Conservation (phyloP, 2,329 filamentous ascomycete genomes). For the Zymoseptoria crescenta region DNA sequence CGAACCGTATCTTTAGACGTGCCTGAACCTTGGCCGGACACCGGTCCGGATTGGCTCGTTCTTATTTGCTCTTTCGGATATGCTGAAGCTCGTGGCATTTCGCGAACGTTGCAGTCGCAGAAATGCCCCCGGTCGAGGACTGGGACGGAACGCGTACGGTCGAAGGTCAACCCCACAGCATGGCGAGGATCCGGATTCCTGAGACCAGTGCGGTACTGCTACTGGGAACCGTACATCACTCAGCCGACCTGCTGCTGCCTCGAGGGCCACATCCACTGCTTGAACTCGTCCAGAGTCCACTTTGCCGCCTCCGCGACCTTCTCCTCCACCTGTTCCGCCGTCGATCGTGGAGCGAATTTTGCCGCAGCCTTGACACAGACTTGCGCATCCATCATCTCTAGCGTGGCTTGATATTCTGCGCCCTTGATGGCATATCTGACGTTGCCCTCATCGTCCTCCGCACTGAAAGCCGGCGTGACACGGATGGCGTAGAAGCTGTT, state of each 20-base stretch:
- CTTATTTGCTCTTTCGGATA: too few species aligned
- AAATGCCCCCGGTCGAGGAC: too few species aligned
- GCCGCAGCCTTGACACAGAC: constrained; percentile 49
- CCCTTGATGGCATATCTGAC: constrained; percentile 16
- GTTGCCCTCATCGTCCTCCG: constrained; percentile 13
- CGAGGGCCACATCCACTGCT: constrained; percentile 28
- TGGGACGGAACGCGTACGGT: too few species aligned
- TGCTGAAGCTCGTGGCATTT: too few species aligned
- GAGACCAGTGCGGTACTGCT: background rate
- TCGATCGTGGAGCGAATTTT: constrained; percentile 20
- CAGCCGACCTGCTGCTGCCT: constrained; percentile 16
- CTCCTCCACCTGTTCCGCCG: constrained; percentile 17
- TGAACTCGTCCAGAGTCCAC: constrained; percentile 24
- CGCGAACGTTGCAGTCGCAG: too few species aligned
- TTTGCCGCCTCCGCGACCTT: constrained; percentile 10
- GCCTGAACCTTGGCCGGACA: too few species aligned
- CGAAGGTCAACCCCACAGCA: background rate
- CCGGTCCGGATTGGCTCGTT: too few species aligned
- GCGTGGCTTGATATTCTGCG: constrained; percentile 44
- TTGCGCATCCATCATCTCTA: constrained; percentile 50
- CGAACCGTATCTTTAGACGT: too few species aligned
- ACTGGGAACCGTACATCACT: background rate
- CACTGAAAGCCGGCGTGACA: constrained; percentile 32
- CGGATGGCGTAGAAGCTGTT: constrained; percentile 58
- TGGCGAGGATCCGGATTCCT: background rate